These are phyloP conservation scores for Orbilia javanica DNA, from an alignment of 2,329 filamentous ascomycete genomes.

Conservation along the genomic window DNA sequence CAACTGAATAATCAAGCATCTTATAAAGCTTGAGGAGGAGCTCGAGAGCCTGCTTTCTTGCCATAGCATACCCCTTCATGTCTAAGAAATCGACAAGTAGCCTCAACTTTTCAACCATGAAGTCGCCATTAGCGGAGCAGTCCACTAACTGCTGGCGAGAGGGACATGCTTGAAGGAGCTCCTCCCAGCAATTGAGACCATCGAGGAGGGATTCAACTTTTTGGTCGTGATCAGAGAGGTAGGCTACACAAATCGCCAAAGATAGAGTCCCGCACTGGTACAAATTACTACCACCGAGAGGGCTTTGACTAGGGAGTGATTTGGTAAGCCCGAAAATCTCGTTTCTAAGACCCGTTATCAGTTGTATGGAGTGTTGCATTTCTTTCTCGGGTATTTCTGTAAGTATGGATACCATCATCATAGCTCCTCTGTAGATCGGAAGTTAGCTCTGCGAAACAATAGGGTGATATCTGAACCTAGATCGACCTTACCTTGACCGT, in stretches of 20 bases:
- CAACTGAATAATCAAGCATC: slow-evolving; percentile 49
- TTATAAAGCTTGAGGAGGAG: slow-evolving; percentile 60
- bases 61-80: slow-evolving; percentile 61
- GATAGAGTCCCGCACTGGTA: slow-evolving; percentile 48
- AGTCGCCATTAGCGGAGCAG: slow-evolving; percentile 49
- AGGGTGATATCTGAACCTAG: neutral
- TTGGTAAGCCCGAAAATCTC: slow-evolving; percentile 29
- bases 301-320: slow-evolving; percentile 8
- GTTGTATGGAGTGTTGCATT: slow-evolving; percentile 26
- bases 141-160: slow-evolving; percentile 29
- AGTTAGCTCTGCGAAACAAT: neutral
- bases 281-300: slow-evolving; percentile 13
- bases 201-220: slow-evolving; percentile 58
- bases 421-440: slow-evolving; percentile 28
- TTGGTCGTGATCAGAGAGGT: slow-evolving; percentile 37
- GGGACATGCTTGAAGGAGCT: slow-evolving; percentile 49
- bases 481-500: slow-evolving; percentile 39
- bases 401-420: slow-evolving; percentile 36
- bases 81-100: slow-evolving; percentile 62
- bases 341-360: slow-evolving; percentile 25
- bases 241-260: slow-evolving; percentile 38
- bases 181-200: slow-evolving; percentile 60
- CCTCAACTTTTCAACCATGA: slow-evolving; percentile 59
- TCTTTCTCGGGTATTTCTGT: slow-evolving; percentile 37
- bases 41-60: slow-evolving; percentile 61